These are phyloP conservation scores for Lachnellula suecica DNA, from an alignment of 2,329 filamentous ascomycete species.

Conservation along the genomic window DNA sequence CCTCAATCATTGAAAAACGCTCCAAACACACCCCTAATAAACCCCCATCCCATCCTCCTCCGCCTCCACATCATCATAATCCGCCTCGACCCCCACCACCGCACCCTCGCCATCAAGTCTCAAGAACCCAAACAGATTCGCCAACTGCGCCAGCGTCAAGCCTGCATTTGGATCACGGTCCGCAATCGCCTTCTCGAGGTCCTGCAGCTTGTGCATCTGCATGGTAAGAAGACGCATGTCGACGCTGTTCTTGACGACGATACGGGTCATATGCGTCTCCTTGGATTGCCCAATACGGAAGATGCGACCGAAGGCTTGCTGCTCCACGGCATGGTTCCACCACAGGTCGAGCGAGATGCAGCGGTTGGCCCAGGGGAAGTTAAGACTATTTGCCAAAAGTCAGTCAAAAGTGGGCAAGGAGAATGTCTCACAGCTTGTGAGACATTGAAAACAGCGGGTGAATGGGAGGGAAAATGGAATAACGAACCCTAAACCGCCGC, in stretches of 20 bases:
- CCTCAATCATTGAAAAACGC: no score
- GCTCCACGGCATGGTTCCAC: conserved; percentile 45
- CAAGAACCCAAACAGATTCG: conserved; percentile 45
- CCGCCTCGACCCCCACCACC: conserved; percentile 21
- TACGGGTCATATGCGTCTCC: conserved; percentile 56
- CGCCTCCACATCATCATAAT: conserved; percentile 23
- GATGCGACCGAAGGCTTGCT: conserved; percentile 62
- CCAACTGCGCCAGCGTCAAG: conserved; percentile 37
- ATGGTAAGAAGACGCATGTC: conserved; percentile 56
- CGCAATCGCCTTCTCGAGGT: conserved; percentile 37
- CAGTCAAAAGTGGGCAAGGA: not conserved
- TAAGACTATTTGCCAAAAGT: conserved; percentile 38
- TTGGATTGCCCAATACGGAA: conserved; percentile 64
- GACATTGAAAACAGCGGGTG: not conserved
- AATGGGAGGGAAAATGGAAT: conserved; percentile 27
- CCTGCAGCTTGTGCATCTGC: conserved; percentile 54
- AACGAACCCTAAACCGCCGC: conserved; percentile 45
- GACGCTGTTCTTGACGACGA: conserved; percentile 55
- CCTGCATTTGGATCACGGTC: conserved; percentile 11
- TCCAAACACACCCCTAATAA: not conserved
- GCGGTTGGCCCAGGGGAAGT: conserved; percentile 54
- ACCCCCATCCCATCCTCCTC: not conserved
- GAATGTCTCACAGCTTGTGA: not conserved
- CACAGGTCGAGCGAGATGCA: conserved; percentile 40
- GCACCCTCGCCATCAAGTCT: conserved; percentile 36